Conservation (phyloP, 2,329 filamentous ascomycete species). For the Colletotrichum sp. region DNA sequence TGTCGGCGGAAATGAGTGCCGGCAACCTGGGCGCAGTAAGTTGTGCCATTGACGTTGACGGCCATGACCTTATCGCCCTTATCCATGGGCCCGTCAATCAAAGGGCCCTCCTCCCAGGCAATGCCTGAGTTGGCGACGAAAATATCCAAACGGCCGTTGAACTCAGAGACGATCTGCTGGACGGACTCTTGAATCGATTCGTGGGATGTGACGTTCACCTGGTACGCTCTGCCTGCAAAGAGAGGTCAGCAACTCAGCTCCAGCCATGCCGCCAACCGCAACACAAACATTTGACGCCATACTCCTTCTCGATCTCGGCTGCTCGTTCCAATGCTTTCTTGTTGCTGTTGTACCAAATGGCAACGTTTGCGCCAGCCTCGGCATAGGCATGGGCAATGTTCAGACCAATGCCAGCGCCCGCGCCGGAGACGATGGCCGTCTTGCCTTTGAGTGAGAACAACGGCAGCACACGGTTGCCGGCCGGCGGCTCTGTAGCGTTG, state of each 20-base stretch:
- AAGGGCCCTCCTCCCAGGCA: slow-evolving; percentile 71
- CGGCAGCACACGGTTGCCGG: slow-evolving; percentile 59
- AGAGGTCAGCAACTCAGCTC: neutral
- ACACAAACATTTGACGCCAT: slow-evolving; percentile 70
- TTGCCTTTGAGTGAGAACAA: slow-evolving; percentile 74
- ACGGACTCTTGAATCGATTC: slow-evolving; percentile 57
- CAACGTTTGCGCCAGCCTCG: slow-evolving; percentile 75
- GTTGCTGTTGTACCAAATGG: slow-evolving; percentile 76
- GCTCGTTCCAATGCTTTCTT: slow-evolving; percentile 67
- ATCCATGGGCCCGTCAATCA: slow-evolving; percentile 68
- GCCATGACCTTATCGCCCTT: slow-evolving; percentile 71
- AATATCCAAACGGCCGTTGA: slow-evolving; percentile 76
- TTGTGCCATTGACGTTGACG: slow-evolving; percentile 78
- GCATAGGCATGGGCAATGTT: slow-evolving; percentile 68
- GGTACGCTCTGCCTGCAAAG: slow-evolving; percentile 60
- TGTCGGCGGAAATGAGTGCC: slow-evolving; percentile 74
- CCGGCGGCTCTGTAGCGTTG: slow-evolving; percentile 55
- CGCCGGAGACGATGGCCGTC: slow-evolving; percentile 73
- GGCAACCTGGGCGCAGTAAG: slow-evolving; percentile 76
- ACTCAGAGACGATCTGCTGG: slow-evolving; percentile 62
- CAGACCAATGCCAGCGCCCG: slow-evolving; percentile 70
- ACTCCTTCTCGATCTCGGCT: slow-evolving; percentile 66
- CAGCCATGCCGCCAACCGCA: neutral
- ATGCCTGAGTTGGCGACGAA: slow-evolving; percentile 83
- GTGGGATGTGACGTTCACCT: slow-evolving; percentile 63